Evolutionary conservation across 768 basidiomycete species (phyloP).

Genomic region (Suillus luteus): DNA sequence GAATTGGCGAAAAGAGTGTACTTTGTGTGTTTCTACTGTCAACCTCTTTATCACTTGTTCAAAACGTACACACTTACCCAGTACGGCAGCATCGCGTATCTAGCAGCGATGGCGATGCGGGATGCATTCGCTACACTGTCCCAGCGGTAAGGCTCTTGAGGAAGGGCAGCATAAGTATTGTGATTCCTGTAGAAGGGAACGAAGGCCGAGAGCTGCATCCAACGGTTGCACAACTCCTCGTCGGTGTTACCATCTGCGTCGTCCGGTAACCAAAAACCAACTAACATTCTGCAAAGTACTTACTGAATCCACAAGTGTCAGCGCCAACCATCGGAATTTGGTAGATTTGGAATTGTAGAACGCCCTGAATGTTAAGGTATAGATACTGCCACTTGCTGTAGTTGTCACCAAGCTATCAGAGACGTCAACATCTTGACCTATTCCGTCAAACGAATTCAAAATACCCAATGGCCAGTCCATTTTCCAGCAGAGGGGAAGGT

Average conservation of each 20-base stretch:
- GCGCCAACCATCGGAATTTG: slow-evolving; percentile 85
- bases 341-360: slow-evolving; percentile 83
- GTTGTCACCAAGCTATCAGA: slow-evolving; percentile 69
- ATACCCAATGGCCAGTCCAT: slow-evolving; percentile 75
- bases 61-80: slow-evolving; percentile 52
- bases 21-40: slow-evolving; percentile 36
- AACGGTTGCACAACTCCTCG: slow-evolving; percentile 80
- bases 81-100: slow-evolving; percentile 76
- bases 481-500: slow-evolving; percentile 69
- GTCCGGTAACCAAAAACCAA: neutral
- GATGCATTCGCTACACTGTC: slow-evolving; percentile 77
- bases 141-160: slow-evolving; percentile 85
- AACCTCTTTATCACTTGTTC: neutral
- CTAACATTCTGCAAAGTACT: slow-evolving; percentile 4
- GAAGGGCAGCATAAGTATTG: slow-evolving; percentile 60
- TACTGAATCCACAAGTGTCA: slow-evolving; percentile 51
- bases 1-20: slow-evolving; percentile 75
- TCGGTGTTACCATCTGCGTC: slow-evolving; percentile 51
- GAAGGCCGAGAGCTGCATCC: slow-evolving; percentile 88
- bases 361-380: slow-evolving; percentile 68
- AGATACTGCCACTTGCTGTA: slow-evolving; percentile 75
- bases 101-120: slow-evolving; percentile 65
- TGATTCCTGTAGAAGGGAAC: slow-evolving; percentile 85
- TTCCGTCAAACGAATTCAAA: slow-evolving; percentile 8
- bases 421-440: neutral